Percentiles rank a stretch among this genome's conserved stretches.
Evolutionary conservation across 2,329 filamentous ascomycete genomes (phyloP).

Genomic region (Aspergillus sp.): DNA sequence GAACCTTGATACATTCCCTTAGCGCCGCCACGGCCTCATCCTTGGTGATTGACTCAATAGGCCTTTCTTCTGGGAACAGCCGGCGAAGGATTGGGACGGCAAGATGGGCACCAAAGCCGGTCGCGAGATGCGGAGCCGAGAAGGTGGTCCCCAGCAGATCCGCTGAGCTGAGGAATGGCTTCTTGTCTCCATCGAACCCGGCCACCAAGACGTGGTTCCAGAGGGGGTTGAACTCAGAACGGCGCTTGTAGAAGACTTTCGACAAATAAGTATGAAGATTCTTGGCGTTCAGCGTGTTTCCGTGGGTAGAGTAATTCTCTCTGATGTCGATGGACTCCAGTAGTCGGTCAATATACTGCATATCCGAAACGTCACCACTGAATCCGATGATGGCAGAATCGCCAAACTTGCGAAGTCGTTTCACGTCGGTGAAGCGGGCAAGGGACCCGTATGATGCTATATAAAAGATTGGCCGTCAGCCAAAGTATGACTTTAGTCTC

Average conservation of each 20-base stretch:
- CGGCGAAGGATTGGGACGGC: conserved; percentile 88
- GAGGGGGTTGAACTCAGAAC: conserved; percentile 92
- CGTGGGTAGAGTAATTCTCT: conserved; percentile 73
- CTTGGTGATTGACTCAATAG: conserved; percentile 68
- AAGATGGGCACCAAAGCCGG: conserved; percentile 89
- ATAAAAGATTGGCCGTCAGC: conserved; percentile 7
- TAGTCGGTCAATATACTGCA: conserved; percentile 95
- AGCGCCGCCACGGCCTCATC: conserved; percentile 79
- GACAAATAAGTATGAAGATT: conserved; percentile 96
- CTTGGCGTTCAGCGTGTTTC: conserved; percentile 72
- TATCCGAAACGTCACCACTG: conserved; percentile 95
- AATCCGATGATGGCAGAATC: conserved; percentile 83
- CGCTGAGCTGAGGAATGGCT: conserved; percentile 87
- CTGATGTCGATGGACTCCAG: conserved; percentile 82
- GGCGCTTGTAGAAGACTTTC: conserved; percentile 94
- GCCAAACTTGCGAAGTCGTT: conserved; percentile 89
- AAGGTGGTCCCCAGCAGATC: conserved; percentile 94
- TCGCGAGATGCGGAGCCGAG: conserved; percentile 82
- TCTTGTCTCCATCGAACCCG: conserved; percentile 74
- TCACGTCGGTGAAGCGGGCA: conserved; percentile 94
- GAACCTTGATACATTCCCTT: conserved; percentile 95
- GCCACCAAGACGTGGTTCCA: conserved; percentile 96
- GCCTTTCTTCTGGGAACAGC: conserved; percentile 79
- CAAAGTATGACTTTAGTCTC: background rate
- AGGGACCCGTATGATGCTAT: conserved; percentile 94